phyloP scores from a whole-genome alignment of 2,329 filamentous ascomycete genomes.

The Penicillium polonicum region DNA sequence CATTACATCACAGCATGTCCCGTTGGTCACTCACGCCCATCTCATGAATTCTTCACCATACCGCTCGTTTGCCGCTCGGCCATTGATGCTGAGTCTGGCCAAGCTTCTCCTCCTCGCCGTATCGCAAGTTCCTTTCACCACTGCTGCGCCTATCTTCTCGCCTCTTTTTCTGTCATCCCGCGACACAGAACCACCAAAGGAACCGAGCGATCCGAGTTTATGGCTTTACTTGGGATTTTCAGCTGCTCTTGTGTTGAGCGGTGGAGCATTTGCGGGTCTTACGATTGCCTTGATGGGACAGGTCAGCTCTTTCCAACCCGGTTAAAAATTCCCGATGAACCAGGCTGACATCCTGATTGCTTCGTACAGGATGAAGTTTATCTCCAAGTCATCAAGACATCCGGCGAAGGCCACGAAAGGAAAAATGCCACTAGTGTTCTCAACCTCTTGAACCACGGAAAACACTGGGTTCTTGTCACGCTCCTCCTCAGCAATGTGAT shows the following conservation, averaged over 20 bases:
- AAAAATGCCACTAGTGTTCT: slow-evolving; percentile 82
- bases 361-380: slow-evolving; percentile 76
- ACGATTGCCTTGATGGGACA: slow-evolving; percentile 69
- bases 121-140: slow-evolving; percentile 39
- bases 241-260: slow-evolving; percentile 75
- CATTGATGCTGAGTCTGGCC: slow-evolving; percentile 41
- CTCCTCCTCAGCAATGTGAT: slow-evolving; percentile 94
- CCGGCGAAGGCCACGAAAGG: slow-evolving; percentile 79
- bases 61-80: slow-evolving; percentile 38
- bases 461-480: slow-evolving; percentile 97
- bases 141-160: slow-evolving; percentile 38
- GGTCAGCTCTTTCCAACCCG: neutral
- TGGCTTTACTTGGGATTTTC: slow-evolving; percentile 82
- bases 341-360: slow-evolving; percentile 41
- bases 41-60: slow-evolving; percentile 31
- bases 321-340: slow-evolving; percentile 27
- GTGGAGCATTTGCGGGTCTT: slow-evolving; percentile 90
- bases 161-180: slow-evolving; percentile 15
- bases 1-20: slow-evolving; percentile 6
- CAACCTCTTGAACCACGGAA: slow-evolving; percentile 76
- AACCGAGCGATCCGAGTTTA: slow-evolving; percentile 62
- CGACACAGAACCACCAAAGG: slow-evolving; percentile 47
- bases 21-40: neutral
- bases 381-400: slow-evolving; percentile 86
- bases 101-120: slow-evolving; percentile 43